These are phyloP conservation scores for Paramecium octaurelia DNA, from an alignment of 73 alveolate species.

Conservation along the genomic window DNA sequence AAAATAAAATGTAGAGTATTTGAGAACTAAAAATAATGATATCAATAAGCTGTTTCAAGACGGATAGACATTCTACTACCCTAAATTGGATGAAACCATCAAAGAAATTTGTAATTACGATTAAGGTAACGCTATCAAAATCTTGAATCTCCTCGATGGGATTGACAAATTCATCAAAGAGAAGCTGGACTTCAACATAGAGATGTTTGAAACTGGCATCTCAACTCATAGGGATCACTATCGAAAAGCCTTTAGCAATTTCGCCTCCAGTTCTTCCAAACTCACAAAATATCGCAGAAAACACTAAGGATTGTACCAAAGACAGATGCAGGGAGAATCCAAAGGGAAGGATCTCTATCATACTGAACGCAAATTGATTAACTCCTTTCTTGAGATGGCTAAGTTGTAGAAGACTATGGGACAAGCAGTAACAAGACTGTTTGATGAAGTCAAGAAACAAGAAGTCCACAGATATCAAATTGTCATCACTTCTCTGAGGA, in stretches of 20 bases:
- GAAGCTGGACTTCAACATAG: background rate
- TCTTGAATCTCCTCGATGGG: background rate
- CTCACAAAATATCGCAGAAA: background rate
- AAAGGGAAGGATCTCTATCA: conserved; percentile 26
- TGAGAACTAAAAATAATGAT: background rate
- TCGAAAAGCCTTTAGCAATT: background rate
- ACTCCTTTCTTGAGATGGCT: background rate
- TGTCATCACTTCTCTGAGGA: background rate
- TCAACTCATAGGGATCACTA: background rate
- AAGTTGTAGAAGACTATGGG: background rate
- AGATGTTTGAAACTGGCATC: background rate
- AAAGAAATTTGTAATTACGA: conserved; percentile 32
- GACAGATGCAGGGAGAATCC: background rate
- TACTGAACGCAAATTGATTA: background rate
- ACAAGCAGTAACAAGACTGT: background rate
- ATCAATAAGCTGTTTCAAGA: background rate
- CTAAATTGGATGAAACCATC: background rate
- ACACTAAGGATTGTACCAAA: background rate
- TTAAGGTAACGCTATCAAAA: conserved; percentile 9
- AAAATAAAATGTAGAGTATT: background rate
- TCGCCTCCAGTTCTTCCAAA: background rate
- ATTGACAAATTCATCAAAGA: background rate
- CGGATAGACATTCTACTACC: background rate
- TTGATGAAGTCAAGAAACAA: conserved; percentile 9
- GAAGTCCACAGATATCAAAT: background rate